Evolutionary conservation across 2,329 filamentous ascomycete genomes (phyloP).

Genomic region (Ceratocystiopsis minuta): DNA sequence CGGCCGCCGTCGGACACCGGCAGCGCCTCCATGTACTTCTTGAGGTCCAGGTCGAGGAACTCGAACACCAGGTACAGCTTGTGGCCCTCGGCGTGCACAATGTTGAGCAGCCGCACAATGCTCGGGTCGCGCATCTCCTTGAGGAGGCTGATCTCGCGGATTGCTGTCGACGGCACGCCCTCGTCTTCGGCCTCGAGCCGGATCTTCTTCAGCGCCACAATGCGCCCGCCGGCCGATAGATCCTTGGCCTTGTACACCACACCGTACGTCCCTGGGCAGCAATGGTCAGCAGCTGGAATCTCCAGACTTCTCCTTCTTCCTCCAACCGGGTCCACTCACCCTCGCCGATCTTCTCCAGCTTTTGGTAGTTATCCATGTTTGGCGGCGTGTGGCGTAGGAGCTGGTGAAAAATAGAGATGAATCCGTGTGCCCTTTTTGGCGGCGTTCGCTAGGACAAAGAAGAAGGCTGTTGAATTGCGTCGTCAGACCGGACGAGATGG

Average conservation of each 20-base stretch:
- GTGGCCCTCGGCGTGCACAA: conserved; percentile 79
- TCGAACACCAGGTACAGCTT: conserved; percentile 85
- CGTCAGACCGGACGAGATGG: no score
- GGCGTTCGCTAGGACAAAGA: no score
- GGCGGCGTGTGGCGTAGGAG: not conserved
- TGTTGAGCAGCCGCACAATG: conserved; percentile 71
- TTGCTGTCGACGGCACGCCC: conserved; percentile 74
- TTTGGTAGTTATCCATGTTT: conserved; percentile 77
- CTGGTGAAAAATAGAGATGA: no score
- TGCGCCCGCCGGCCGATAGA: conserved; percentile 56
- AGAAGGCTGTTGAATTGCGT: no score
- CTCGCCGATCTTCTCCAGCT: conserved; percentile 84
- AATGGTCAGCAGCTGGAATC: no score
- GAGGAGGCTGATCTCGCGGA: conserved; percentile 77
- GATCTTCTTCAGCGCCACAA: conserved; percentile 85
- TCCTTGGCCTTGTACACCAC: conserved; percentile 85
- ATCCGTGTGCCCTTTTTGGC: no score
- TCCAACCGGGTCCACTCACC: conserved; percentile 29
- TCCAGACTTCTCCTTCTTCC: no score
- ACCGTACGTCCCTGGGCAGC: conserved; percentile 57
- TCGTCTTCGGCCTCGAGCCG: conserved; percentile 83
- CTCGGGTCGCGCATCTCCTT: conserved; percentile 86
- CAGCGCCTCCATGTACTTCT: conserved; percentile 86
- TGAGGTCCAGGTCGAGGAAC: conserved; percentile 72
- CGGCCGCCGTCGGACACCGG: conserved; percentile 65